phyloP scores from a whole-genome alignment of 75 land plant genomes.

The Chamaecyparis obtusa region DNA sequence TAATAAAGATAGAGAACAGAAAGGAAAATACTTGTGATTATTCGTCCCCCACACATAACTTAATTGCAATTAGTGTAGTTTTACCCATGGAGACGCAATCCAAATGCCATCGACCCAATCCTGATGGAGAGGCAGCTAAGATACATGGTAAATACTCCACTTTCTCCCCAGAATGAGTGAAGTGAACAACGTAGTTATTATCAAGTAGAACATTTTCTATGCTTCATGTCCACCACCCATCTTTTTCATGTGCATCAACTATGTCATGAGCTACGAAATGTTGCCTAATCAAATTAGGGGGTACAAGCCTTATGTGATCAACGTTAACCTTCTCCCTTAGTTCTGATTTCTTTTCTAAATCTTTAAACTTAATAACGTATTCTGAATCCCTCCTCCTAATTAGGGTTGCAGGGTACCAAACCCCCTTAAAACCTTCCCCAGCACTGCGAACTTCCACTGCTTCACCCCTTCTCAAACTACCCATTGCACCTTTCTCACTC shows the following conservation, averaged over 20 bases:
- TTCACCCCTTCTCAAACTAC: no score
- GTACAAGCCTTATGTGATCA: slow-evolving; percentile 40
- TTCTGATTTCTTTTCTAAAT: no score
- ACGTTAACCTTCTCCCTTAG: slow-evolving; percentile 34
- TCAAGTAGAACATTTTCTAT: slow-evolving; percentile 32
- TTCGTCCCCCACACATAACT: not conserved
- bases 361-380: no score
- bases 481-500: no score
- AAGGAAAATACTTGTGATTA: not conserved
- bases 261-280: slow-evolving; percentile 30
- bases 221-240: slow-evolving; percentile 64
- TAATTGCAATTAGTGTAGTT: not conserved
- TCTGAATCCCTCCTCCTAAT: no score
- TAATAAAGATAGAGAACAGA: not conserved
- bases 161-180: slow-evolving; percentile 36
- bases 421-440: no score
- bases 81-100: slow-evolving; percentile 38
- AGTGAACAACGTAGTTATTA: slow-evolving; percentile 37
- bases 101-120: slow-evolving; percentile 64
- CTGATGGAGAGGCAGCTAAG: slow-evolving; percentile 39
- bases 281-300: slow-evolving; percentile 23
- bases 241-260: slow-evolving; percentile 53
- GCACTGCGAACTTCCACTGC: no score
- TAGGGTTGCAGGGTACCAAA: no score
- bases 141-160: slow-evolving; percentile 23